phyloP scores from a whole-genome alignment of 257 asterid genomes.

The Penstemon davidsonii region DNA sequence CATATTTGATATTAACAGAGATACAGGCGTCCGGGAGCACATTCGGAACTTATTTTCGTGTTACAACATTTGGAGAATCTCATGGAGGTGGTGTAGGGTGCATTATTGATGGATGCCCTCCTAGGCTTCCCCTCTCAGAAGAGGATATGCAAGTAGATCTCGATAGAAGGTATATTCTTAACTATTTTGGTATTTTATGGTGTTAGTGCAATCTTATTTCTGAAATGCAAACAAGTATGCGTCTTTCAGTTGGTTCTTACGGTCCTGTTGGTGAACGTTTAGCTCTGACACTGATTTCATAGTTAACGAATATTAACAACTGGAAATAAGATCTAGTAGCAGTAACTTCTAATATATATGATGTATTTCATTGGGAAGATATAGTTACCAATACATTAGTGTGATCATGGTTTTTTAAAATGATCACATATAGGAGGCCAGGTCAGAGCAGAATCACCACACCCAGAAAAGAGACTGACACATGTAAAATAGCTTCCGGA shows the following conservation, averaged over 20 bases:
- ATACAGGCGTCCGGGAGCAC: constrained; percentile 78
- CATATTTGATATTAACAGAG: constrained; percentile 41
- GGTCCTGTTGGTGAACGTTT: background rate
- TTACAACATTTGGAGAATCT: constrained; percentile 97
- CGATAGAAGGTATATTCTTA: constrained; percentile 73
- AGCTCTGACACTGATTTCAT: constrained; percentile 7
- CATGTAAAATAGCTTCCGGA: constrained; percentile 88
- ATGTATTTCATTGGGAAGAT: constrained; percentile 7
- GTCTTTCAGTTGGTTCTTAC: background rate
- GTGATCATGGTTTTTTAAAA: constrained; percentile 27
- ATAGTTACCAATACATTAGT: constrained; percentile 17
- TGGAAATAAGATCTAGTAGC: constrained; percentile 21
- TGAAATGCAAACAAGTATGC: background rate
- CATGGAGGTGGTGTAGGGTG: constrained; percentile 99
- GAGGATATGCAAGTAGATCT: constrained; percentile 92
- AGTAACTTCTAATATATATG: constrained; percentile 14
- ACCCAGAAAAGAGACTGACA: constrained; percentile 97
- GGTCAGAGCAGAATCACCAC: constrained; percentile 99
- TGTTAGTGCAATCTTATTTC: background rate
- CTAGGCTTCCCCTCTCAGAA: constrained; percentile 88
- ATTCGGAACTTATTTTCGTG: constrained; percentile 79
- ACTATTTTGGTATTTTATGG: constrained; percentile 15
- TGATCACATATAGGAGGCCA: constrained; percentile 72
- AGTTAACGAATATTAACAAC: no score
- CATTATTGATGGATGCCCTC: constrained; percentile 96